phyloP scores from a whole-genome alignment of 495 filamentous ascomycete species.

The Podospora pseudopauciseta region DNA sequence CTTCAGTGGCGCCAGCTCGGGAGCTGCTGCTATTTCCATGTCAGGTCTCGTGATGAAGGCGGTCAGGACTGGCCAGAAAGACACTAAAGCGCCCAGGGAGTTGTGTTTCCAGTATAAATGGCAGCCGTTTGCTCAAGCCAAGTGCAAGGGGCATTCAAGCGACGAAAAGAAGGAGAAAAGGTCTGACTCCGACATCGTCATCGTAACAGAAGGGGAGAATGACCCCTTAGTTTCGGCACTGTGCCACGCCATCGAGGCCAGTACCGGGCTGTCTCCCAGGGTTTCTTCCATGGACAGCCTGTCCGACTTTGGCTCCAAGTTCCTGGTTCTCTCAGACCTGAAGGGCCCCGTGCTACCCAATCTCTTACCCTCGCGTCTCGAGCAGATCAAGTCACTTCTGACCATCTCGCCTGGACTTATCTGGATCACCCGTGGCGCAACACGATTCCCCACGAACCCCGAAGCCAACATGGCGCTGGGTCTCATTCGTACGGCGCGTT shows the following conservation, averaged over 20 bases:
- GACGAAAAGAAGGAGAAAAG: constrained; percentile 10
- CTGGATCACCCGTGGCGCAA: constrained; percentile 44
- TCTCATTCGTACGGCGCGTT: constrained; percentile 37
- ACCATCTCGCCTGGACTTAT: constrained; percentile 34
- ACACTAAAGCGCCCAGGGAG: constrained; percentile 25
- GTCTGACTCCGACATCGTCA: constrained; percentile 28
- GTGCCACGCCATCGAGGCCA: constrained; percentile 28
- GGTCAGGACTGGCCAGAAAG: constrained; percentile 9
- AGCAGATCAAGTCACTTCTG: constrained; percentile 39
- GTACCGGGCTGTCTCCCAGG: constrained; percentile 25
- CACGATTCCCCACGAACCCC: constrained; percentile 33
- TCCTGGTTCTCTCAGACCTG: constrained; percentile 34
- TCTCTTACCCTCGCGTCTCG: constrained; percentile 26
- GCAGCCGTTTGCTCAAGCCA: constrained; percentile 29
- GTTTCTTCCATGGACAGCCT: constrained; percentile 30
- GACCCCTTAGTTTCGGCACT: constrained; percentile 38
- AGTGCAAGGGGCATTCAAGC: constrained; percentile 17
- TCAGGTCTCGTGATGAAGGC: constrained; percentile 29
- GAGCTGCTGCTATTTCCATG: constrained; percentile 30
- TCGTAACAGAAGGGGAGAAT: constrained; percentile 38
- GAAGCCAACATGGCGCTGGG: constrained; percentile 38
- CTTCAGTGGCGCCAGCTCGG: constrained; percentile 28
- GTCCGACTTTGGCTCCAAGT: constrained; percentile 27
- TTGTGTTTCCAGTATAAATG: constrained; percentile 44
- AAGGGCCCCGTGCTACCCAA: constrained; percentile 28